Conservation (phyloP, 441 rosid genomes). For the Caryocar brasiliense region DNA sequence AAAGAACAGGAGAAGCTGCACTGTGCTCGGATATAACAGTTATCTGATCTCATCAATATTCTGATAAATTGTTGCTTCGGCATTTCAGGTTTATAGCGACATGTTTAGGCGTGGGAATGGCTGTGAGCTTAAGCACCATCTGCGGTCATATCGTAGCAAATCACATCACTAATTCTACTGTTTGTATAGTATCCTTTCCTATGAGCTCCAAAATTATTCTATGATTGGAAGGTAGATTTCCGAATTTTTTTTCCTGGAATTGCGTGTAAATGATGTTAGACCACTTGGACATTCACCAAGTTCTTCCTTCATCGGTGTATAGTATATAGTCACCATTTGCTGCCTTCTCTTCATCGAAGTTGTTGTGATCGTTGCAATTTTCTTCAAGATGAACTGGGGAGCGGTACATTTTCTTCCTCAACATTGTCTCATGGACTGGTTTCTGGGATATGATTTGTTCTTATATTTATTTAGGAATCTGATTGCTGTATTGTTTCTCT, state of each 20-base stretch:
- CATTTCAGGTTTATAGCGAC: constrained; percentile 48
- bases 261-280: neutral
- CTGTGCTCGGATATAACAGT: too few species aligned
- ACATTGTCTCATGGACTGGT: neutral
- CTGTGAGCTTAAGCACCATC: constrained; percentile 37
- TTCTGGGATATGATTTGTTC: too few species aligned
- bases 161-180: constrained; percentile 21
- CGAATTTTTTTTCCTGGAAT: neutral
- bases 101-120: constrained; percentile 38
- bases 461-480: too few species aligned
- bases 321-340: constrained; percentile 32
- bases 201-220: neutral
- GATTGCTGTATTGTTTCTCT: neutral
- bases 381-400: constrained; percentile 39
- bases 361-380: constrained; percentile 24
- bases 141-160: constrained; percentile 24
- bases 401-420: constrained; percentile 27
- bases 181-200: constrained; percentile 42
- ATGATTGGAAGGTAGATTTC: too few species aligned
- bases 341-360: constrained; percentile 31
- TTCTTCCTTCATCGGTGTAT: constrained; percentile 16
- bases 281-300: neutral
- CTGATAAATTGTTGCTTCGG: neutral
- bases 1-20: too few species aligned
- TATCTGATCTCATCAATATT: too few species aligned